A percentile compares a stretch with the other conserved stretches of the same genome.
phyloP scores from a whole-genome alignment of 2,329 filamentous ascomycete genomes.

The Fusarium hainanense region DNA sequence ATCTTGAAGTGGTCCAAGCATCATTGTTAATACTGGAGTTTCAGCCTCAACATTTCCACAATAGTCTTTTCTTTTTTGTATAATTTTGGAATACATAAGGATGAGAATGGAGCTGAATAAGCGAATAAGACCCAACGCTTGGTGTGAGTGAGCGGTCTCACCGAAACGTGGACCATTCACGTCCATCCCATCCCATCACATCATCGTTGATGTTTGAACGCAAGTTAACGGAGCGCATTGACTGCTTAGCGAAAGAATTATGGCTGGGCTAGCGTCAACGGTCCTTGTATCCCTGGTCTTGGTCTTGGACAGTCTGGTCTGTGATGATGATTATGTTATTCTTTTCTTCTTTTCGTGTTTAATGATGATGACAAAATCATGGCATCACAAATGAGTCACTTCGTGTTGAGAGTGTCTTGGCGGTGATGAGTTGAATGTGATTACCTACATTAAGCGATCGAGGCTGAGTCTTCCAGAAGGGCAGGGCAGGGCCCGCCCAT shows the following conservation, averaged over 20 bases:
- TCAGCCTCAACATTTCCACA: conserved; percentile 32
- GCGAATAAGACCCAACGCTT: neutral
- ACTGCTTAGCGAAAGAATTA: conserved; percentile 12
- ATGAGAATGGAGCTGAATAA: neutral
- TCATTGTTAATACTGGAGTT: neutral
- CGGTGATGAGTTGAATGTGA: neutral
- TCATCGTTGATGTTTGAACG: conserved; percentile 5
- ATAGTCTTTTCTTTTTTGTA: neutral
- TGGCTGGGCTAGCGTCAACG: conserved; percentile 17
- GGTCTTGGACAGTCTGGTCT: neutral
- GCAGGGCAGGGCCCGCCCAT: neutral
- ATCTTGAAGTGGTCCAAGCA: conserved; percentile 4
- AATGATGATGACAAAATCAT: conserved; percentile 24
- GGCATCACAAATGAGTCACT: conserved; percentile 29
- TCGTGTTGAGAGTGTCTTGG: conserved; percentile 19
- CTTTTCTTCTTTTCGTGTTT: neutral
- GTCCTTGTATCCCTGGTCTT: conserved; percentile 22
- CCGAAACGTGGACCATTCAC: conserved; percentile 18
- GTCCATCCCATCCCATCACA: conserved; percentile 4
- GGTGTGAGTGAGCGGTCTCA: conserved; percentile 16
- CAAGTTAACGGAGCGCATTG: neutral
- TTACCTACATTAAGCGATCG: conserved; percentile 12
- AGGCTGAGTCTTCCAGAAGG: conserved; percentile 31
- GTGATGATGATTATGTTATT: neutral
- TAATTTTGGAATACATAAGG: neutral